phyloP scores from a whole-genome alignment of 2,329 filamentous ascomycete species.

The Pseudofabraea citricarpa region DNA sequence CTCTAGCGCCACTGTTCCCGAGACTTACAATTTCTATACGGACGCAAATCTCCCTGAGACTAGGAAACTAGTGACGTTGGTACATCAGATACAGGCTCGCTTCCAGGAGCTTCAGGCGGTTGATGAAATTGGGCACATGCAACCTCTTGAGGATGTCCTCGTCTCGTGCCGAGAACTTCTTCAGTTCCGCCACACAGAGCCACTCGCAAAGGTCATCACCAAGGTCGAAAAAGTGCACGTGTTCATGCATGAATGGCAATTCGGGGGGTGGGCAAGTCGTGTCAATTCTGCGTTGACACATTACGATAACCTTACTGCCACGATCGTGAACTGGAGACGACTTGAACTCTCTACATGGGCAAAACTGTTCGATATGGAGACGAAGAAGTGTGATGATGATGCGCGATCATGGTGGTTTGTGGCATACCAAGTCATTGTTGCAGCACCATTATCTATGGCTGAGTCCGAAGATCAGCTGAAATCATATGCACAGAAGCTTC shows the following conservation, averaged over 20 bases:
- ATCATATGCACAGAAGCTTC: constrained; percentile 60
- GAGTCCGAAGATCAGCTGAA: constrained; percentile 54
- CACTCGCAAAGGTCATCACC: constrained; percentile 79
- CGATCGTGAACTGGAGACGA: constrained; percentile 84
- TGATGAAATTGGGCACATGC: constrained; percentile 68
- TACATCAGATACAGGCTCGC: constrained; percentile 63
- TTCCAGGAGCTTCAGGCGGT: constrained; percentile 67
- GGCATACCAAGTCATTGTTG: constrained; percentile 84
- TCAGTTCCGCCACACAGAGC: constrained; percentile 72
- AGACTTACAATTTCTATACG: constrained; percentile 82
- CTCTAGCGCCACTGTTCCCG: constrained; percentile 30
- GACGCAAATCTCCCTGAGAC: constrained; percentile 74
- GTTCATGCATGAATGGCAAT: constrained; percentile 90
- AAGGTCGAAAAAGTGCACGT: constrained; percentile 83
- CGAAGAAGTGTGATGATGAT: constrained; percentile 67
- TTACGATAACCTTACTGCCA: constrained; percentile 73
- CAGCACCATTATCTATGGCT: constrained; percentile 63
- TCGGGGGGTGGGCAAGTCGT: constrained; percentile 76
- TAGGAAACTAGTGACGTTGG: constrained; percentile 65
- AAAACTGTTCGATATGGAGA: constrained; percentile 79
- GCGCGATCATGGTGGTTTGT: constrained; percentile 95
- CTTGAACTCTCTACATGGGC: constrained; percentile 92
- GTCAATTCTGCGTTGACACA: constrained; percentile 65
- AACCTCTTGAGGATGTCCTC: constrained; percentile 73
- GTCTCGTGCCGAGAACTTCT: constrained; percentile 70